Conservation (phyloP, 495 filamentous ascomycete genomes). For the Aspergillus saccharolyticus region DNA sequence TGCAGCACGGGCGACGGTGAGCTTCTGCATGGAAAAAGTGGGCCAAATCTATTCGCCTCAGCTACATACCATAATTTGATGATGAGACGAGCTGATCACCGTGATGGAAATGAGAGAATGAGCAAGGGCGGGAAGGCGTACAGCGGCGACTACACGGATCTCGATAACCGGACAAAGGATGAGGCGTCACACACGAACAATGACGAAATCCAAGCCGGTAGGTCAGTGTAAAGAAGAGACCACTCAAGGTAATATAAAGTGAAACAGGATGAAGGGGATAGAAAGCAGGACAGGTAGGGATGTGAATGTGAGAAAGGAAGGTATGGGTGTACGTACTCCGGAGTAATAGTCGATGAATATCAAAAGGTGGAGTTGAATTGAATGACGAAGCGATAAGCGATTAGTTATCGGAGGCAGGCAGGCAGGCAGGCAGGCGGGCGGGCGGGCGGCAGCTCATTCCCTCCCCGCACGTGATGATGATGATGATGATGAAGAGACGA, state of each 20-base stretch:
- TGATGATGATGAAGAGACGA: background rate
- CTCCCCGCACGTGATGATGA: background rate
- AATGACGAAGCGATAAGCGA: background rate
- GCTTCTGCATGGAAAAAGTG: no score
- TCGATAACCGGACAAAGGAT: background rate
- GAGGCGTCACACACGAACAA: background rate
- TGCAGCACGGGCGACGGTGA: no score
- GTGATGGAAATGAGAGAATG: background rate
- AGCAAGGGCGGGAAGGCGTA: constrained; percentile 11
- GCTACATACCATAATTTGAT: constrained; percentile 17
- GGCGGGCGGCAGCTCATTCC: constrained; percentile 6
- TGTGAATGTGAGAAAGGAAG: no score
- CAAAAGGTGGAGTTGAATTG: no score
- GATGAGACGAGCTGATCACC: constrained; percentile 3
- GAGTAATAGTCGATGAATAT: no score
- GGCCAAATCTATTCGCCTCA: no score
- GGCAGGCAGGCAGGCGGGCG: background rate
- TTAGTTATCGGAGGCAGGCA: background rate
- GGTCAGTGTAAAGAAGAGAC: background rate
- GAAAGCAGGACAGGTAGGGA: no score
- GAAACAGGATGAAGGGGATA: no score
- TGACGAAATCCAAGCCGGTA: background rate
- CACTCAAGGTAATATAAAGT: no score
- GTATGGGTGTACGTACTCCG: no score
- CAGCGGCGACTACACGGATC: constrained; percentile 6